Evolutionary conservation across 2,329 filamentous ascomycete species (phyloP).

Genomic region (Elsinoe arachidis): DNA sequence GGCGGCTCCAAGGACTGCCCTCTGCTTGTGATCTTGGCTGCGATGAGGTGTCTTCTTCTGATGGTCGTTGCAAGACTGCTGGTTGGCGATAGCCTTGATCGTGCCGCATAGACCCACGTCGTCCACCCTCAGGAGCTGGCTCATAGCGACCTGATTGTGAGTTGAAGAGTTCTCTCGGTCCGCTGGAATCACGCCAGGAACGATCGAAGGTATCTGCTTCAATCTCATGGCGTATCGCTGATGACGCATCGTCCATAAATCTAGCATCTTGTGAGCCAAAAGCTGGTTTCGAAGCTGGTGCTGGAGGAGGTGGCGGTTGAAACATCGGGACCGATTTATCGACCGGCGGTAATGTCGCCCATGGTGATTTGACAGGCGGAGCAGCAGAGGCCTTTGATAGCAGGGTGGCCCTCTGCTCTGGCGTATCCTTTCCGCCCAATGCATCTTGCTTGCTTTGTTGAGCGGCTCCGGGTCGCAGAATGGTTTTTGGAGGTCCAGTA

Average conservation of each 20-base stretch:
- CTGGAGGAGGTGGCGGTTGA: slow-evolving; percentile 43
- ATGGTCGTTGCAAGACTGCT: slow-evolving; percentile 67
- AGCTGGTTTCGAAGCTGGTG: slow-evolving; percentile 18
- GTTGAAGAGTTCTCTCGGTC: slow-evolving; percentile 76
- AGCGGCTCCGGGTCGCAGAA: slow-evolving; percentile 39
- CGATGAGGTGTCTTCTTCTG: slow-evolving; percentile 68
- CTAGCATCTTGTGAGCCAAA: slow-evolving; percentile 50
- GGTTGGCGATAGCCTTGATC: slow-evolving; percentile 63
- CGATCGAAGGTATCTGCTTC: slow-evolving; percentile 90
- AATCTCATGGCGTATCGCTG: slow-evolving; percentile 63
- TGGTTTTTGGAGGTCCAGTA: slow-evolving; percentile 37
- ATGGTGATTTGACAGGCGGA: slow-evolving; percentile 76
- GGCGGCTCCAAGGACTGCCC: slow-evolving; percentile 55
- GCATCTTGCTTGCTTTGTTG: slow-evolving; percentile 30
- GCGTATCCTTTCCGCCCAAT: slow-evolving; percentile 45
- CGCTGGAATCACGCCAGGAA: slow-evolving; percentile 64
- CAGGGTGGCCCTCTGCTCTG: slow-evolving; percentile 52
- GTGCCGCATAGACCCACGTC: slow-evolving; percentile 59
- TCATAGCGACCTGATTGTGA: slow-evolving; percentile 93
- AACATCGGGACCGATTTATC: slow-evolving; percentile 66
- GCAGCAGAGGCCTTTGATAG: slow-evolving; percentile 64
- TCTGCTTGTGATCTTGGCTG: slow-evolving; percentile 72
- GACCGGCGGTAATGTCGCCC: slow-evolving; percentile 77
- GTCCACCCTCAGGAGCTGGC: slow-evolving; percentile 61
- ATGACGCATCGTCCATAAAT: slow-evolving; percentile 44